phyloP scores from a whole-genome alignment of 352 stramenopile species.

The Pythium phragmitis region DNA sequence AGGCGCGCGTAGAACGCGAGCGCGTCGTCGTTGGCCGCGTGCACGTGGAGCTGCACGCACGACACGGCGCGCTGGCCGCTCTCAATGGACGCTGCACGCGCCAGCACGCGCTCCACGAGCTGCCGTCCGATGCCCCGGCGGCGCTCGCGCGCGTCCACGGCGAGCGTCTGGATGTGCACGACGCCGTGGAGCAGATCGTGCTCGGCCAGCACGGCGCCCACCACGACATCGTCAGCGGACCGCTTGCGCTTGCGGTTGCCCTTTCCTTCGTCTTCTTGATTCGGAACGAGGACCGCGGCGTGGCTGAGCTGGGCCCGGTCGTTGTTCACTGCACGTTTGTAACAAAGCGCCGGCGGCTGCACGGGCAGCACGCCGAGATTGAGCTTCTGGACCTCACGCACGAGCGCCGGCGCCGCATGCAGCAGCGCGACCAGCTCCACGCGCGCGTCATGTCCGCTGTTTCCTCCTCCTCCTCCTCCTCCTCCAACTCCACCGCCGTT shows the following conservation, averaged over 20 bases:
- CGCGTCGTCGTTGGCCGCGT: constrained; percentile 58
- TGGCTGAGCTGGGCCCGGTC: constrained; percentile 40
- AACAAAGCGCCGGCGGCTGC: constrained; percentile 59
- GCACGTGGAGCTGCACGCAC: constrained; percentile 56
- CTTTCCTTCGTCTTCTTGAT: constrained; percentile 10
- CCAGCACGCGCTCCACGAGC: constrained; percentile 42
- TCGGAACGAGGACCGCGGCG: constrained; percentile 27
- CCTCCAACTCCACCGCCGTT: neutral
- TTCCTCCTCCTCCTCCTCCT: neutral
- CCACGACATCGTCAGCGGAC: neutral
- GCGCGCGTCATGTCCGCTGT: neutral
- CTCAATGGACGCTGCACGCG: constrained; percentile 12
- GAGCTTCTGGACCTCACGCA: constrained; percentile 55
- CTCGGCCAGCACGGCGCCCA: constrained; percentile 25
- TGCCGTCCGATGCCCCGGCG: constrained; percentile 25
- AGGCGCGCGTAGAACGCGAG: constrained; percentile 54
- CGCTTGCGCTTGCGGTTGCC: constrained; percentile 41
- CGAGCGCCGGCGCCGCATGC: constrained; percentile 36
- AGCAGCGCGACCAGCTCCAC: constrained; percentile 44
- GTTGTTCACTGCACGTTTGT: constrained; percentile 58
- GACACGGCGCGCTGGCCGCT: neutral
- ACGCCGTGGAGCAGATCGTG: constrained; percentile 24
- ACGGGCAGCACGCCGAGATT: constrained; percentile 69
- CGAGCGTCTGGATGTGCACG: constrained; percentile 29
- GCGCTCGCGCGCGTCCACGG: constrained; percentile 19